Evolutionary conservation across 2,329 filamentous ascomycete species (phyloP), one percentile per base, ranked within the genome.

Genomic region (Emergomyces pasteurianus): DNA sequence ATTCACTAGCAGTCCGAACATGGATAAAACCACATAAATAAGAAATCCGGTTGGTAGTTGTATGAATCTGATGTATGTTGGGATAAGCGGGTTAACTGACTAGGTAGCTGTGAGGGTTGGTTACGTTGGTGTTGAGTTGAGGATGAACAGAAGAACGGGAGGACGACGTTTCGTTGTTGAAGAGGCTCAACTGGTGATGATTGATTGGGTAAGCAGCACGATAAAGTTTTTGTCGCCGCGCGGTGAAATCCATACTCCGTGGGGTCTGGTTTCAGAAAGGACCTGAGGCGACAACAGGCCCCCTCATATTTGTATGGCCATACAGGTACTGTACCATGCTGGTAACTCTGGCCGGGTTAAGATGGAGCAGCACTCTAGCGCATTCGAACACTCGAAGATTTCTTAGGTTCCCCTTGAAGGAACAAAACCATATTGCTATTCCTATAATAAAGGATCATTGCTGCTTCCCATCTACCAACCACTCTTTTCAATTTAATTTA

Each of bases 141-240:
- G 18, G 21, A 28, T 58, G 62, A 58, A 49, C 36, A 61, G 62
- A 46, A 42, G 40, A 63, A n/a, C n/a, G n/a, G n/a, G n/a, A n/a
- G n/a, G n/a, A n/a, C n/a, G n/a, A n/a, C n/a, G n/a, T n/a, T n/a
- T n/a, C n/a, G n/a, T n/a, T n/a, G n/a, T n/a, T n/a, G n/a, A n/a
- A n/a, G 49, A 31, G 26, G 49, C 49, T 53, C 28, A 49, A 49
- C 21, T 53, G 28, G 26, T 28, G 12, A 28, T n/a, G n/a, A n/a
- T n/a, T 53, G 49, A 53, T 53, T 53, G 49, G 49, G 49, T 53
- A 53, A 53, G 59, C 60, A 52, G 62, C 31, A 46, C 53, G 60
- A 40, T 49, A 61, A 62, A 58, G 53, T 50, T 47, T 31, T 31
- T 3, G 12, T 12, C 10, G n/a, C 16, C n/a, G 5, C 23, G 46